These are phyloP conservation scores for Sclerotinia borealis DNA, from an alignment of 2,329 filamentous ascomycete species.

Conservation along the genomic window DNA sequence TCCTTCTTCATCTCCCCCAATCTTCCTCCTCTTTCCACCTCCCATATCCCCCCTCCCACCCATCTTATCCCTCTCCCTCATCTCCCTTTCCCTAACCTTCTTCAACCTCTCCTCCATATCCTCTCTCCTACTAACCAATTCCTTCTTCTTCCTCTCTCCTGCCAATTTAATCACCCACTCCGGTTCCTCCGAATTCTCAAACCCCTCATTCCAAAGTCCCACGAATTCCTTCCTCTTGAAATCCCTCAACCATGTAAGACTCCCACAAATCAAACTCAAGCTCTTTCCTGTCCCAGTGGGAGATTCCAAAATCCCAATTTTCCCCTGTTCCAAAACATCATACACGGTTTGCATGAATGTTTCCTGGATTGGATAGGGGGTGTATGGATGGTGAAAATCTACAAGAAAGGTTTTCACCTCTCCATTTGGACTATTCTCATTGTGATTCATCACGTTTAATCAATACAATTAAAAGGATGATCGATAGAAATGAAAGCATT, in stretches of 20 bases:
- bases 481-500: too few relatives aligned
- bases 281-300: conserved; percentile 70
- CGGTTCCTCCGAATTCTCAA: conserved; percentile 51
- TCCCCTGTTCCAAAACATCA: conserved; percentile 57
- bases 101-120: conserved; percentile 55
- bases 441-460: not conserved
- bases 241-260: conserved; percentile 66
- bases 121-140: conserved; percentile 48
- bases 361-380: conserved; percentile 64
- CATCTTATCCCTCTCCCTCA: conserved; percentile 43
- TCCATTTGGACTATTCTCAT: not conserved
- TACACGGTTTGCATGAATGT: conserved; percentile 67
- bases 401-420: too few relatives aligned
- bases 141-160: conserved; percentile 47
- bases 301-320: conserved; percentile 67
- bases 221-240: conserved; percentile 43
- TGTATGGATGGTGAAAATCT: conserved; percentile 64
- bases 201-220: not conserved
- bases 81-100: conserved; percentile 51
- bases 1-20: conserved; percentile 15
- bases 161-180: conserved; percentile 63
- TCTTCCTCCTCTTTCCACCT: conserved; percentile 42
- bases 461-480: not conserved
- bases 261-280: conserved; percentile 64
- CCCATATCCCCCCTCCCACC: conserved; percentile 37